Conservation (phyloP, 495 filamentous ascomycete species). For the Penicillium simplicissimum region DNA sequence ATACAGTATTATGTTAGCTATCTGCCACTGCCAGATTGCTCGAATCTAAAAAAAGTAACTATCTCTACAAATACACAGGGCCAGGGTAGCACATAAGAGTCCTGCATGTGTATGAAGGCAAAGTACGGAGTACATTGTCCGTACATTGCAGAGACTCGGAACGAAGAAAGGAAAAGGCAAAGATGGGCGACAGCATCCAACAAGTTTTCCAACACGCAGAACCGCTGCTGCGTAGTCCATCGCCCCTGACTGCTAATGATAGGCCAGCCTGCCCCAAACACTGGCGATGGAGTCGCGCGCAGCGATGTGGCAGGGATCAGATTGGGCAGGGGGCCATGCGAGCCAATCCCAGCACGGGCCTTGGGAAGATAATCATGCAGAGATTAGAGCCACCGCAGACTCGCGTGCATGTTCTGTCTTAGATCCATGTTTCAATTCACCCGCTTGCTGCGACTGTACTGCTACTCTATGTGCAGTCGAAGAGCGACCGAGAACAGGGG, state of each 20-base stretch:
- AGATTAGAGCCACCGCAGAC: conserved; percentile 1
- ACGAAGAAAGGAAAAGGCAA: background rate
- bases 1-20: background rate
- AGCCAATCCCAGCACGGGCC: conserved; percentile 19
- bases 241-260: conserved; percentile 2
- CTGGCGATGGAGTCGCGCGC: background rate
- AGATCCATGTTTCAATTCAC: conserved; percentile 19
- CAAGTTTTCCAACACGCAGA: background rate
- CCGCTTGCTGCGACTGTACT: background rate
- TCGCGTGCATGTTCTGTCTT: conserved; percentile 25
- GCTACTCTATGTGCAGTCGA: too few species aligned
- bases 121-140: background rate
- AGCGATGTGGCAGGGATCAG: conserved; percentile 3
- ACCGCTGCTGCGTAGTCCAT: background rate
- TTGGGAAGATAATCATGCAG: conserved; percentile 2
- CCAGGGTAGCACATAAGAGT: background rate
- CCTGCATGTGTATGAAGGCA: background rate
- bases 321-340: conserved; percentile 18
- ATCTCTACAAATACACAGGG: background rate
- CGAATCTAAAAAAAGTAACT: background rate
- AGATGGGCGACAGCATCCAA: background rate
- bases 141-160: too few species aligned
- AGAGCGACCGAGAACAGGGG: background rate
- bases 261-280: background rate
- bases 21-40: background rate